Conservation (phyloP, 2,329 filamentous ascomycete genomes). For the Verticillium tricorpus region DNA sequence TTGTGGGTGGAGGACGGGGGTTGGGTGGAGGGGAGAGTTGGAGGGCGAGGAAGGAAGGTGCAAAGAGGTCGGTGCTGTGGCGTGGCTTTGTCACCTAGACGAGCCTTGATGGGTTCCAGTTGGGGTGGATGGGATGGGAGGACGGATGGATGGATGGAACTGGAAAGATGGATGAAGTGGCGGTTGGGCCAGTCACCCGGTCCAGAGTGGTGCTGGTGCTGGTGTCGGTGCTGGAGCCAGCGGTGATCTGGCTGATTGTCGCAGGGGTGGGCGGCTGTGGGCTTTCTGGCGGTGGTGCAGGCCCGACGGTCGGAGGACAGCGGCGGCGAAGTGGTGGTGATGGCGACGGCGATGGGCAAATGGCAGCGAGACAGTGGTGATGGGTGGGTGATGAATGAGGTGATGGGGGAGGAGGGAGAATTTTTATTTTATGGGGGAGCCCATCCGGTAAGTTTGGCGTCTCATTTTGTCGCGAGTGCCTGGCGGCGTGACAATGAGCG, state of each 20-base stretch:
- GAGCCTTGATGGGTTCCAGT: background rate
- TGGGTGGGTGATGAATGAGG: conserved; percentile 14
- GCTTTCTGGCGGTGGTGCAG: background rate
- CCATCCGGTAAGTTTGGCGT: conserved; percentile 29
- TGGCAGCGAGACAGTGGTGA: background rate
- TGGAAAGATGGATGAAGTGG: conserved; percentile 3
- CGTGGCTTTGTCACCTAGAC: background rate
- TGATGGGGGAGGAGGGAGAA: conserved; percentile 13
- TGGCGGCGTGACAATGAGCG: conserved; percentile 17
- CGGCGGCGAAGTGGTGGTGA: conserved; percentile 6
- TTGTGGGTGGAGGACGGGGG: background rate
- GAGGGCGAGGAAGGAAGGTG: background rate
- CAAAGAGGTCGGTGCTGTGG: background rate
- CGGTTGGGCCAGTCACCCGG: conserved; percentile 13
- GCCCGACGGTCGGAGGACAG: background rate
- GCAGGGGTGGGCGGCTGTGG: background rate
- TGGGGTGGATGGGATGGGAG: background rate
- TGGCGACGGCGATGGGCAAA: conserved; percentile 4
- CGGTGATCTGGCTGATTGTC: background rate
- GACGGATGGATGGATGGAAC: background rate
- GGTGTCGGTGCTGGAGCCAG: background rate
- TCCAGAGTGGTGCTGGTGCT: conserved; percentile 6
- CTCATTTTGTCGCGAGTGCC: conserved; percentile 24
- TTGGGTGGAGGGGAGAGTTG: background rate
- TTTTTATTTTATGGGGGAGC: conserved; percentile 29